Conservation (phyloP, 2,329 filamentous ascomycete species). For the Epichloe sp. region DNA sequence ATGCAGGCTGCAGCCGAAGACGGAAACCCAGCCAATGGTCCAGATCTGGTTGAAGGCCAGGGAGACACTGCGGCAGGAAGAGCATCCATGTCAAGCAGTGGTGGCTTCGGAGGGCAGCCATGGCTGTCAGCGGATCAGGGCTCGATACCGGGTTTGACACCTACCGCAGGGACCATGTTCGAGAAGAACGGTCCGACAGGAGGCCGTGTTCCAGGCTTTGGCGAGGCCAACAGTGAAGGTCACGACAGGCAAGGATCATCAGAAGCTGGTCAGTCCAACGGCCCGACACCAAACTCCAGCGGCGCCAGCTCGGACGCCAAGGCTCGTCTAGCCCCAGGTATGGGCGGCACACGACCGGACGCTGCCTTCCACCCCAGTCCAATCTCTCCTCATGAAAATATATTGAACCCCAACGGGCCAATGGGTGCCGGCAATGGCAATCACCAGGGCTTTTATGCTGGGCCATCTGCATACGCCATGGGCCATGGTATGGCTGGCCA, state of each 20-base stretch:
- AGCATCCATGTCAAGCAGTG: background rate
- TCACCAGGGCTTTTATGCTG: conserved; percentile 27
- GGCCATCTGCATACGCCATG: conserved; percentile 25
- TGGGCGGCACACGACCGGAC: conserved; percentile 25
- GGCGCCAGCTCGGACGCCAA: conserved; percentile 17
- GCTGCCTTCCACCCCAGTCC: conserved; percentile 41
- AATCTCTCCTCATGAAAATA: conserved; percentile 29
- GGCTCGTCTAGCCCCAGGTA: conserved; percentile 15
- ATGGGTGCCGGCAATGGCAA: conserved; percentile 19
- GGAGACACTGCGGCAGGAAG: conserved; percentile 9
- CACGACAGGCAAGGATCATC: conserved; percentile 37
- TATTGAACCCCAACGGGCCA: conserved; percentile 23
- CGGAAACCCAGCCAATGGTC: conserved; percentile 24
- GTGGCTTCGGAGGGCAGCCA: conserved; percentile 10
- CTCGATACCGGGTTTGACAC: conserved; percentile 23
- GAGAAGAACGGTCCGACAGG: conserved; percentile 19
- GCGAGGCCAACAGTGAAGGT: conserved; percentile 29
- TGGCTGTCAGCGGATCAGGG: conserved; percentile 28
- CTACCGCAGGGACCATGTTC: conserved; percentile 20
- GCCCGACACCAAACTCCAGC: conserved; percentile 49
- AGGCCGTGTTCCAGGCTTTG: conserved; percentile 21
- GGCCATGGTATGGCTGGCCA: conserved; percentile 11
- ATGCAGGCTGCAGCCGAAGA: conserved; percentile 27
- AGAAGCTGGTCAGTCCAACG: conserved; percentile 35
- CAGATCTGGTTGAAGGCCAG: conserved; percentile 26